Base-by-base conservation (phyloP, 192 early-diverging fungal genomes). In the Coemansia sp. region DNA sequence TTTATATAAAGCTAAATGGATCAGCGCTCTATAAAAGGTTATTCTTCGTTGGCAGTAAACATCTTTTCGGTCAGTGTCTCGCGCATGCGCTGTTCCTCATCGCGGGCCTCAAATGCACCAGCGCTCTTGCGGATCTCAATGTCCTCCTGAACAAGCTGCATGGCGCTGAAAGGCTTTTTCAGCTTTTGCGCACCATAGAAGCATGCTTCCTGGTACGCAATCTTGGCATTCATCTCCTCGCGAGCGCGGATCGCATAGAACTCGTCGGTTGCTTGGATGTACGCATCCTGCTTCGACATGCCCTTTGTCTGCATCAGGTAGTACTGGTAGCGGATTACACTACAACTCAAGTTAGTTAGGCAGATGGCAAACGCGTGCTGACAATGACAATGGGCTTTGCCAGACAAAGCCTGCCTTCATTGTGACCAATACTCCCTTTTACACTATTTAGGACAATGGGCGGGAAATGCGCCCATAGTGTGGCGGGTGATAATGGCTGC, bases 171-270 rank as follows among this genome's bases (percentile, higher is more conserved):
- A 26, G 74, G 74, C 67, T 62, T 69, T 36, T 65, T 63, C 58
- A 75, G 45, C 51, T 40, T 38, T 12, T 58, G 67, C 21, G 32
- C 32, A 10, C 79, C 79, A 47, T 76, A 72, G 39, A 57, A 55
- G 66, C 53, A 20, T 20, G 66, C 69, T 62, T 88, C 82, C 56
- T 84, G 80, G 49, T 80, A 70, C 12, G 84, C 85, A 9, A 85
- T 79, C 62, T 81, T 81, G 47, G 80, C 80, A 60, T 87, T 83
- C 23, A 80, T 60, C 57, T 97, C 94, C 61, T 92, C 82, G 38
- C 82, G 85, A 34, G 85, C 88, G 40, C 94, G 85, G 49, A 85
- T 66, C 47, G 66, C 63, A 64, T 94, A 94, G 65, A 97, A 94
- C 58, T 91, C 90, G 11, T 62, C 50, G 11, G 90, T 86, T 17